A percentile compares a stretch with the other conserved stretches of the same genome.
Conservation (phyloP, 2,329 filamentous ascomycete species). For the Domatiomyces catenatus region DNA sequence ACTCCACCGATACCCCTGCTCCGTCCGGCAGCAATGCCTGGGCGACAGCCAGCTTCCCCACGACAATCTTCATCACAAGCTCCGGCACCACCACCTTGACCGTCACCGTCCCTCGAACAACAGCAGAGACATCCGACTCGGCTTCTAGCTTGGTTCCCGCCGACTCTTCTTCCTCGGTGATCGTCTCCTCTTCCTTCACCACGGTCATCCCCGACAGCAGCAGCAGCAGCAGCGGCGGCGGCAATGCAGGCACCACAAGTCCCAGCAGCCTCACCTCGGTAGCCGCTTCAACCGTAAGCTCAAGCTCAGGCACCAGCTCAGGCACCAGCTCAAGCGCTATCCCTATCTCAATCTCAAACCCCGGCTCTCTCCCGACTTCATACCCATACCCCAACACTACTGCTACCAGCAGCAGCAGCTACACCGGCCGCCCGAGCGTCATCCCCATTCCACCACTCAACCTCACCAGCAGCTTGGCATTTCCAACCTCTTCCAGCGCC, state of each 20-base stretch:
- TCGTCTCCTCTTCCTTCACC: neutral
- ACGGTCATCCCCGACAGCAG: neutral
- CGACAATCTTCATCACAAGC: neutral
- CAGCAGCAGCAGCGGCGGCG: too few relatives aligned
- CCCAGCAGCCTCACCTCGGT: neutral
- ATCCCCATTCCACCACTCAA: neutral
- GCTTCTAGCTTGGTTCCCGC: neutral
- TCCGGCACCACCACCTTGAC: neutral
- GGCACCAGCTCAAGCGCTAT: too few relatives aligned
- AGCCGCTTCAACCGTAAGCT: neutral
- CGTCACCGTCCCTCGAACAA: neutral
- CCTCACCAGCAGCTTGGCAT: neutral
- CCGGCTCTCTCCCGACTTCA: neutral
- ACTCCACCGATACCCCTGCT: neutral
- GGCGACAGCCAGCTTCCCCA: neutral
- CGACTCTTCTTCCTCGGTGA: neutral
- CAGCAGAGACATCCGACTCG: neutral
- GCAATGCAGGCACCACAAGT: neutral
- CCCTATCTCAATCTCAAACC: too few relatives aligned
- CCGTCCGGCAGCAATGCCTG: neutral
- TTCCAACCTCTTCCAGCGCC: neutral
- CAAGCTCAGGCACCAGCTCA: neutral
- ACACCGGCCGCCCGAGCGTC: neutral
- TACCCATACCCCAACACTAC: neutral
- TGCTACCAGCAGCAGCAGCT: too few relatives aligned